Evolutionary conservation across 371 early-diverging fungal genomes (phyloP).

Genomic region (Modicella reniformis): DNA sequence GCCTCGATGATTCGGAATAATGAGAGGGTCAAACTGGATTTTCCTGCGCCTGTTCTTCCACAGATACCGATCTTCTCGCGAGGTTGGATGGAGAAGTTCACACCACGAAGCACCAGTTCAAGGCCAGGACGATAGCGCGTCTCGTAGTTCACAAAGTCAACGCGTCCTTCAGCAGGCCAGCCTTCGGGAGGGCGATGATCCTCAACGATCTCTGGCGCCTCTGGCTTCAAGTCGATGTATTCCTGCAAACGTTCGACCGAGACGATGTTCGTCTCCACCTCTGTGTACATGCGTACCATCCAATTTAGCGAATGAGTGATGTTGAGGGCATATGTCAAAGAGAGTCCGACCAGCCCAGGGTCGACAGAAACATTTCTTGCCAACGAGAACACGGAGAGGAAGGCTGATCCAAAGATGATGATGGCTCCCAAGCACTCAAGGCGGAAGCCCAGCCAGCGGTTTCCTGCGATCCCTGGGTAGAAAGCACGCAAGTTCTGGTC

Average conservation of each 20-base stretch:
- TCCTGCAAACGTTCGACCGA: not conserved
- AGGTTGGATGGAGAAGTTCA: not conserved
- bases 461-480: not conserved
- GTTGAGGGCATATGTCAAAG: not conserved
- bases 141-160: not conserved
- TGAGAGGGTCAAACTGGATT: conserved; percentile 1
- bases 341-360: not conserved
- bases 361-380: not conserved
- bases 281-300: not conserved
- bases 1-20: conserved; percentile 1
- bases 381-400: not conserved
- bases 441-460: not conserved
- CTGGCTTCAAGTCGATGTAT: conserved; percentile 2
- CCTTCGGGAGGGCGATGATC: not conserved
- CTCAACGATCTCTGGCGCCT: not conserved
- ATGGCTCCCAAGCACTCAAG: not conserved
- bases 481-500: not conserved
- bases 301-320: not conserved
- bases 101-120: not conserved
- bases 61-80: conserved; percentile 3
- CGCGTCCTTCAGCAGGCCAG: conserved; percentile 1
- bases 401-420: not conserved
- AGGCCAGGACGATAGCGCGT: not conserved
- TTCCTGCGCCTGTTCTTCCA: not conserved
- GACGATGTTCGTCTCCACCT: not conserved